These are phyloP conservation scores for Salix udensis DNA, from an alignment of 345 rosid genomes.

Conservation along the genomic window DNA sequence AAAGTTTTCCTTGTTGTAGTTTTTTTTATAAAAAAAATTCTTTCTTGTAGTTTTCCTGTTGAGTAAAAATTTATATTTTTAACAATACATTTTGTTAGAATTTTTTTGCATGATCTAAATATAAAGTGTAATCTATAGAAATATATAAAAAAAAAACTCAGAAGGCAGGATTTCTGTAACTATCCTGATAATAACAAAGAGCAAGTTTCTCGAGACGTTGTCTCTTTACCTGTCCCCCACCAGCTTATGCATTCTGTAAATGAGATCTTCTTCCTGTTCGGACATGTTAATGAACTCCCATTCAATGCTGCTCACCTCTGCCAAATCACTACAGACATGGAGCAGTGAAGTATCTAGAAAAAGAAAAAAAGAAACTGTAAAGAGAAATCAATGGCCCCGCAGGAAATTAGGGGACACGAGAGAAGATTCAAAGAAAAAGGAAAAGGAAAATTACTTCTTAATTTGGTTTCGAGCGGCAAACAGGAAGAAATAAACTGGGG, in stretches of 20 bases:
- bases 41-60: too few relatives aligned
- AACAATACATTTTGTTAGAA: too few relatives aligned
- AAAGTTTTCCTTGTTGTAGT: too few relatives aligned
- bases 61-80: too few relatives aligned
- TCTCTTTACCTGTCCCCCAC: conserved; percentile 22
- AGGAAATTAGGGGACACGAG: background rate
- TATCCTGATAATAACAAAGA: background rate
- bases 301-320: conserved; percentile 25
- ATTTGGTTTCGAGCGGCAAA: background rate
- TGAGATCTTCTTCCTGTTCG: conserved; percentile 26
- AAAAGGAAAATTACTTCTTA: too few relatives aligned
- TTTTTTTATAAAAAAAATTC: too few relatives aligned
- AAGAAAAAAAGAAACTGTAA: background rate
- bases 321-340: background rate
- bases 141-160: too few relatives aligned
- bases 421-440: background rate
- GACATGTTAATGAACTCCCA: conserved; percentile 24
- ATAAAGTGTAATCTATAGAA: too few relatives aligned
- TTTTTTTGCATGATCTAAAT: too few relatives aligned
- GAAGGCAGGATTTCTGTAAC: too few relatives aligned
- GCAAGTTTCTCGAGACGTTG: background rate
- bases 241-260: conserved; percentile 21
- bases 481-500: background rate
- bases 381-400: background rate
- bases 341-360: background rate